Conservation (phyloP, 169 alveolate genomes). For the Eimeria necatrix region DNA sequence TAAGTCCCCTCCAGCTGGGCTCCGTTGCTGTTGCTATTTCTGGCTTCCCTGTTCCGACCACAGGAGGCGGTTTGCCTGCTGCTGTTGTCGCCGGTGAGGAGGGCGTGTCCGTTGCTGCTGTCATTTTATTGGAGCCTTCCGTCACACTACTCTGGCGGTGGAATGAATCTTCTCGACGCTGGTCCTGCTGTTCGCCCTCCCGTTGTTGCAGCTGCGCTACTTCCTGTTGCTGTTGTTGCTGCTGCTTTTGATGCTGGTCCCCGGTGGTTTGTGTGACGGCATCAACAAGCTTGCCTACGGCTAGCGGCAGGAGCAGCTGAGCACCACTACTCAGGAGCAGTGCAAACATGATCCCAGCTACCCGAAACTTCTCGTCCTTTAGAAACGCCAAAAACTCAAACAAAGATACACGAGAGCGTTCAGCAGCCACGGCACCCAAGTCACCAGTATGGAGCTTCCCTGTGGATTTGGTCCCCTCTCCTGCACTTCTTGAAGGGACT, state of each 20-base stretch:
- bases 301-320: constrained; percentile 55
- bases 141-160: not conserved
- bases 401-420: constrained; percentile 23
- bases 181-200: too few relatives aligned
- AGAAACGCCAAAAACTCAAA: constrained; percentile 17
- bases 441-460: not conserved
- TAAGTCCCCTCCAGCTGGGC: not conserved
- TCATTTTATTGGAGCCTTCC: not conserved
- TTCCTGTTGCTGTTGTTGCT: not conserved
- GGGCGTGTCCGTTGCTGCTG: not conserved
- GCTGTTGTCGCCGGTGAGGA: not conserved
- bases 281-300: constrained; percentile 61
- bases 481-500: too few relatives aligned
- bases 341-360: constrained; percentile 2
- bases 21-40: constrained; percentile 23
- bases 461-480: too few relatives aligned
- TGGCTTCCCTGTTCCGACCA: not conserved
- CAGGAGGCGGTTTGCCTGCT: not conserved
- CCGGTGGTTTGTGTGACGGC: constrained; percentile 2
- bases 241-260: constrained; percentile 10
- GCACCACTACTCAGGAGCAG: constrained; percentile 75
- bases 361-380: constrained; percentile 51
- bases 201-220: not conserved
- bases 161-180: not conserved
- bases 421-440: not conserved